Evolutionary conservation across 208 protist species (phyloP), one percentile per base, ranked within the genome.

Genomic region (Leishmania aethiopica): DNA sequence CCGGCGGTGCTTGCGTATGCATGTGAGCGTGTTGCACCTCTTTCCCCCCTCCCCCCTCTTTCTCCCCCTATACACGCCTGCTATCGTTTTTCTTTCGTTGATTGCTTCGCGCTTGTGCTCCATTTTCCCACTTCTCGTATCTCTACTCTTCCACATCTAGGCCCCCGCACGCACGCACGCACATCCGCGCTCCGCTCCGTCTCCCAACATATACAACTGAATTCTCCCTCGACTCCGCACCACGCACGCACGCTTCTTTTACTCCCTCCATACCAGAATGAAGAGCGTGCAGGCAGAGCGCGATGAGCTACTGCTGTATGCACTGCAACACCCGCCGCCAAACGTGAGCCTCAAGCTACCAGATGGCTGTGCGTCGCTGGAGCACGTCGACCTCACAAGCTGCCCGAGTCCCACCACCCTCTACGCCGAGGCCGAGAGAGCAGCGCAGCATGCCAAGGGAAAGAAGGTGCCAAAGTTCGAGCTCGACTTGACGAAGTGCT

Each of bases 261-360:
- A 47, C 37, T 25, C 6, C 40, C 55, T 22, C 35, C 10, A 37
- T 40, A 37, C 75, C 25, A 17, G 8, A 74, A 86, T 89, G 79
- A 70, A 88, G 51, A 40, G 19, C 10, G 17, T 49, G 6, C 84
- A 88, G 72, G 40, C 8, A 25, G 89, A 94, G 80, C 86, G 89
- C 22, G 83, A 95, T 57, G 84, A 47, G 64, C 79, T 95, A 42
- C 85, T 95, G n/a, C 80, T 84, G 28, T 93, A 95, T 76, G 84
- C 70, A 8, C 85, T 95, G 70, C 78, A 73, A 49, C 89, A 94
- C 71, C 90, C 88, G 1, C 92, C 92, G 22, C 53, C 82, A 17
- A 89, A 92, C 67, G 89, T 95, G 13, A 81, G 37, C 5, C 77
- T 95, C 40, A 53, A 76, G 69, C 79, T 93, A 40, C 90, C 90